Base-by-base conservation (phyloP, 23 red algal species). In the Cyanidiococcus yangmingshanensis region DNA sequence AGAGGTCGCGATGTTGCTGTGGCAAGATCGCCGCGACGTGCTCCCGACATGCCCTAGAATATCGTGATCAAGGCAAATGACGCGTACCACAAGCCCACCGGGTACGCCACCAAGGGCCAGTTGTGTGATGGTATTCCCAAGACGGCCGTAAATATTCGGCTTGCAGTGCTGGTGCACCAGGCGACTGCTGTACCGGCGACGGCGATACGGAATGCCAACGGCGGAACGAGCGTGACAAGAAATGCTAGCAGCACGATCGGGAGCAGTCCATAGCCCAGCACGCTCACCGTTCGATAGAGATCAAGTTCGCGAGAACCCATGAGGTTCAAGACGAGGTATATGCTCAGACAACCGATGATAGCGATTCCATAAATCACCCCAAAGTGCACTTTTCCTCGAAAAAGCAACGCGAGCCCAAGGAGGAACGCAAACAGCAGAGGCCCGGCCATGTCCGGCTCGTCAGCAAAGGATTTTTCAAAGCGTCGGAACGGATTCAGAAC, bases 51-150 rank as follows among this genome's bases (percentile, higher is more conserved):
- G 21, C 21, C 45, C 89, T 71, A 98, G 80, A 98, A 98, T 38
- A 98, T 83, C 2, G 94, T 91, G 40, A 98, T 91, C 51, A 98
- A 77, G 25, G 89, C 94, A 75, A 98, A 98, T 31, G 94, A 98
- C 2, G 94, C 86, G 75, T 98, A 98, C 50, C 90, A 83, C 29
- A 98, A 76, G 1, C 83, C 94, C 29, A 98, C 59, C 1, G 94
- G 94, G 68, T 98, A 98, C 80, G 84, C 89, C 54, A 92, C 86
- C 33, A 98, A 79, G 87, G 87, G n/a, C 90, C 59, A 86, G 84
- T 74, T 98, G 87, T 36, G 87, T 30, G 45, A 79, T 41, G 85
- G 81, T 85, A 98, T 84, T 37, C 79, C 76, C 1, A 98, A 26
- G 25, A 87, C 86, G 7, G 89, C 85, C 58, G 90, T 88, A 71